These are phyloP conservation scores for Lyophyllum atratum DNA, from an alignment of 768 basidiomycete genomes.

Conservation along the genomic window DNA sequence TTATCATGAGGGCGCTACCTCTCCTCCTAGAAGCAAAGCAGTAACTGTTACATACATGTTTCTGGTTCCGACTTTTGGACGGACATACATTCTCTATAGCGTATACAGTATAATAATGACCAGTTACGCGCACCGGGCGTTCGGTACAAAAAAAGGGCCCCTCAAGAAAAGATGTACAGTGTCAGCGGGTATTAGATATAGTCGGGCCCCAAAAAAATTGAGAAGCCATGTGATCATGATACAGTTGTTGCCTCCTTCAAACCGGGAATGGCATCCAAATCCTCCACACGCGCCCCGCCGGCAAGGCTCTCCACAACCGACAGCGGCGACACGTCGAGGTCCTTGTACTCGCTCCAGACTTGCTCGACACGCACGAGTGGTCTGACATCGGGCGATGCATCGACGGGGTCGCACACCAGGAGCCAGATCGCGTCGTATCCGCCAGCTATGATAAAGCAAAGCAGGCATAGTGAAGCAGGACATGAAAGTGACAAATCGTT, in stretches of 20 bases:
- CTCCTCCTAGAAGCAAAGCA: background rate
- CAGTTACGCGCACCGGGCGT: background rate
- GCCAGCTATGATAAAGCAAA: slow-evolving; percentile 60
- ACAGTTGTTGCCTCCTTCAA: slow-evolving; percentile 39
- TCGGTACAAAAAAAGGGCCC: background rate
- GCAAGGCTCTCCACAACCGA: slow-evolving; percentile 69
- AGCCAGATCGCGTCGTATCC: slow-evolving; percentile 98
- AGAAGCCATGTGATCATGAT: background rate
- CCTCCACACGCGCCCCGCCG: slow-evolving; percentile 66
- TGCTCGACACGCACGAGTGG: slow-evolving; percentile 65
- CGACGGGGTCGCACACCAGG: slow-evolving; percentile 68
- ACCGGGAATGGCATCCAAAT: slow-evolving; percentile 56
- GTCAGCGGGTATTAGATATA: background rate
- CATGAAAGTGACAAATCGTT: background rate
- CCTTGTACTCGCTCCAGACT: slow-evolving; percentile 65
- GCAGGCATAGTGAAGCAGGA: too few species aligned
- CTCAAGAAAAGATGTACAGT: background rate
- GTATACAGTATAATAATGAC: slow-evolving; percentile 14
- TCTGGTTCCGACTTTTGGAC: background rate
- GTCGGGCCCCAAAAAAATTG: background rate
- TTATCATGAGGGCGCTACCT: background rate
- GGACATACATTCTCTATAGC: slow-evolving; percentile 17
- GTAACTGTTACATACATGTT: slow-evolving; percentile 1
- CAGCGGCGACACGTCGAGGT: slow-evolving; percentile 70
- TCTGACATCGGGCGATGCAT: slow-evolving; percentile 42